Percentiles rank a stretch among this genome's conserved stretches.
Evolutionary conservation across 495 filamentous ascomycete species (phyloP).

Genomic region (Lasiosphaeria hispida): DNA sequence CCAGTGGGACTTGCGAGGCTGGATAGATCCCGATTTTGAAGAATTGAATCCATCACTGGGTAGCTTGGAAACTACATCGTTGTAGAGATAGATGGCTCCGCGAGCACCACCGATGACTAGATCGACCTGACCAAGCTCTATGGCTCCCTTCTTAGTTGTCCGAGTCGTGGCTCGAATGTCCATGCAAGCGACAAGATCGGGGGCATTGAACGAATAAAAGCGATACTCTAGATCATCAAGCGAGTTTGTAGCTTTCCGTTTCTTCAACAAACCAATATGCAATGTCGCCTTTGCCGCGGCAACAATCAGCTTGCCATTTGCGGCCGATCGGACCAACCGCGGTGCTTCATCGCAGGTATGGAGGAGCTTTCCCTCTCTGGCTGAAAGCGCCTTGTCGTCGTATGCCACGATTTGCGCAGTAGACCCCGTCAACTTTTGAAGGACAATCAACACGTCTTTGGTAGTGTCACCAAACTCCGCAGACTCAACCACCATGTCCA

Average conservation of each 20-base stretch:
- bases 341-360: slow-evolving; percentile 32
- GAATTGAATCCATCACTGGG: slow-evolving; percentile 21
- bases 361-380: slow-evolving; percentile 27
- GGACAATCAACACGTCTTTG: slow-evolving; percentile 45
- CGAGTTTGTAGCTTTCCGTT: slow-evolving; percentile 6
- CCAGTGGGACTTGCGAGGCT: slow-evolving; percentile 76
- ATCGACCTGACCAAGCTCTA: slow-evolving; percentile 51
- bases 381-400: slow-evolving; percentile 25
- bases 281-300: slow-evolving; percentile 38
- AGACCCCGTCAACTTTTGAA: slow-evolving; percentile 27
- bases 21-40: slow-evolving; percentile 37
- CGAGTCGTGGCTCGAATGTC: slow-evolving; percentile 42
- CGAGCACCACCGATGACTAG: slow-evolving; percentile 70
- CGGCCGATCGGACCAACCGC: slow-evolving; percentile 31
- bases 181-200: slow-evolving; percentile 57
- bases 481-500: slow-evolving; percentile 44
- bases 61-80: slow-evolving; percentile 64
- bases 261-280: slow-evolving; percentile 37
- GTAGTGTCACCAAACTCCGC: slow-evolving; percentile 34
- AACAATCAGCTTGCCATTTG: slow-evolving; percentile 32
- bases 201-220: slow-evolving; percentile 49
- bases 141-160: slow-evolving; percentile 33
- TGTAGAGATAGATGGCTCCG: slow-evolving; percentile 76
- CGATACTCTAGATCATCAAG: slow-evolving; percentile 45
- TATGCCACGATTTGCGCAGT: slow-evolving; percentile 44